Conservation (phyloP, 202 grass and related monocot species). For the Elaeis oleifera region DNA sequence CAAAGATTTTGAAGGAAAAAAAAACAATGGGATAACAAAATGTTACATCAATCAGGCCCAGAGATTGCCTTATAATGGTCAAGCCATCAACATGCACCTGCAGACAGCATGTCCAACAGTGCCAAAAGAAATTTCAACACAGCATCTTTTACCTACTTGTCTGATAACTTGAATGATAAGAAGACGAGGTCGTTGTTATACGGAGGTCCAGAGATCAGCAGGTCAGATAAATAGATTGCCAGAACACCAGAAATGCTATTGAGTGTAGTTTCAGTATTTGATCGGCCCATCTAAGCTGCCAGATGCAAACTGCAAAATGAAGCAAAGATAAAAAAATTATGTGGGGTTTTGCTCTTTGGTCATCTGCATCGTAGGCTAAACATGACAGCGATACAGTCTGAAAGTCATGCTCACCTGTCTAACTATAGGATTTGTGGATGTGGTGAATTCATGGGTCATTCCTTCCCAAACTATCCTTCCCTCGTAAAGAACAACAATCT, state of each 20-base stretch:
- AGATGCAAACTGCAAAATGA: slow-evolving; percentile 72
- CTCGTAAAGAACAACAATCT: slow-evolving; percentile 85
- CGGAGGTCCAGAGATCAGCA: too few relatives aligned
- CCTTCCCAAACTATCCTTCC: slow-evolving; percentile 96
- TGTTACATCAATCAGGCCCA: too few relatives aligned
- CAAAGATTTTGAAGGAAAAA: too few relatives aligned
- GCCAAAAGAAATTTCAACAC: too few relatives aligned
- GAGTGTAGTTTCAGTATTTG: slow-evolving; percentile 35
- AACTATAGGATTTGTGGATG: slow-evolving; percentile 78
- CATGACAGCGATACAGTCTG: neutral
- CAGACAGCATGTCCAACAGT: too few relatives aligned
- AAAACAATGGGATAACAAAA: too few relatives aligned
- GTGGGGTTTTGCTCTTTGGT: neutral
- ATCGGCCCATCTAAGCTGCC: slow-evolving; percentile 94
- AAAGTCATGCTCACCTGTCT: slow-evolving; percentile 45
- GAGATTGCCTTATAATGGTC: too few relatives aligned
- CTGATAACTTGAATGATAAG: too few relatives aligned
- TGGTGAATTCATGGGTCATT: slow-evolving; percentile 77
- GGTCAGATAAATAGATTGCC: neutral
- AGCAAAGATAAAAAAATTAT: neutral
- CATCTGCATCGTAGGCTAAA: neutral
- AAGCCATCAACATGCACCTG: too few relatives aligned
- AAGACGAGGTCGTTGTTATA: too few relatives aligned
- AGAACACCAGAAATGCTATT: neutral
- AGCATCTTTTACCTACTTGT: too few relatives aligned